phyloP scores from a whole-genome alignment of 495 filamentous ascomycete genomes.

The Penicillium verhagenii region DNA sequence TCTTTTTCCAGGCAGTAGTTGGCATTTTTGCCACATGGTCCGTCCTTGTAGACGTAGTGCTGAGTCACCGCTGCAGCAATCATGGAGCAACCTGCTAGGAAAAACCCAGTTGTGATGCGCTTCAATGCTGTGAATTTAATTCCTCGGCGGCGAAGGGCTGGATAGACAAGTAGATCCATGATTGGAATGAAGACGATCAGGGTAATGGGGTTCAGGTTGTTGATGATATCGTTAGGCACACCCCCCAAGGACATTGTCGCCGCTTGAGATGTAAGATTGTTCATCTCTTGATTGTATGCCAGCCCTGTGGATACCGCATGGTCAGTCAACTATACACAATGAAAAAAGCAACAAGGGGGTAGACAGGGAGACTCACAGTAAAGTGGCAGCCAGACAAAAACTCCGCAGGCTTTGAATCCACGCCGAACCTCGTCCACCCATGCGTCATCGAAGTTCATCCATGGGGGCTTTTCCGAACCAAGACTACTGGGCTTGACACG shows the following conservation, averaged over 20 bases:
- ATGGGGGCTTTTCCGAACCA: slow-evolving; percentile 37
- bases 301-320: slow-evolving; percentile 36
- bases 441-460: slow-evolving; percentile 74
- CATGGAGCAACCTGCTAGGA: slow-evolving; percentile 60
- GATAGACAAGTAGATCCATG: slow-evolving; percentile 68
- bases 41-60: slow-evolving; percentile 66
- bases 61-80: slow-evolving; percentile 64
- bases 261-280: slow-evolving; percentile 76
- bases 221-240: slow-evolving; percentile 76
- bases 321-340: not conserved
- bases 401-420: slow-evolving; percentile 66
- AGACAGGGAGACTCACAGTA: slow-evolving; percentile 49
- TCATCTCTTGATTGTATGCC: slow-evolving; percentile 57
- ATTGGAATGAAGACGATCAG: slow-evolving; percentile 80
- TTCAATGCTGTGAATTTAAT: slow-evolving; percentile 72
- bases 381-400: slow-evolving; percentile 68
- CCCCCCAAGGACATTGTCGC: slow-evolving; percentile 67
- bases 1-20: slow-evolving; percentile 41
- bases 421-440: slow-evolving; percentile 73
- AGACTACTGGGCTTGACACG: slow-evolving; percentile 63
- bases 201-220: slow-evolving; percentile 74
- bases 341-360: too few relatives aligned
- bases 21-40: slow-evolving; percentile 55
- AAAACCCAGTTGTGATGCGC: slow-evolving; percentile 69
- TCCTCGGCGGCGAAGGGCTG: slow-evolving; percentile 57